Evolutionary conservation across 1,284 basidiomycete species (phyloP).

Genomic region (Naganishia sp.): DNA sequence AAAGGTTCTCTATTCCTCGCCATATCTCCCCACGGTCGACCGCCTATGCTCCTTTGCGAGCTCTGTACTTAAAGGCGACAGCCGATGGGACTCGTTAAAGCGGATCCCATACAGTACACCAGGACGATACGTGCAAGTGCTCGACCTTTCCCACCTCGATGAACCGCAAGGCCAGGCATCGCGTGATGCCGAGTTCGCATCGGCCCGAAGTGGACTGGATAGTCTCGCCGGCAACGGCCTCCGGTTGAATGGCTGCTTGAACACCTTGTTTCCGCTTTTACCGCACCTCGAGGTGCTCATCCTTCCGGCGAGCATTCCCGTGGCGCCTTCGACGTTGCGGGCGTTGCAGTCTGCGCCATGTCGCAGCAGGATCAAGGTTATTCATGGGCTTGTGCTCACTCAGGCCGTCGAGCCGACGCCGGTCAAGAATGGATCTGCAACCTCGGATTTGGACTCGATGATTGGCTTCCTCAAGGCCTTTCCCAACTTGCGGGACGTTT

Average conservation of each 20-base stretch:
- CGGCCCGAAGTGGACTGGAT: background rate
- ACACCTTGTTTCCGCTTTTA: conserved; percentile 24
- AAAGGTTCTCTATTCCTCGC: conserved; percentile 12
- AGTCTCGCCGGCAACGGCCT: conserved; percentile 14
- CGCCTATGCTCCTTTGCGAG: conserved; percentile 17
- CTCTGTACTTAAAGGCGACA: conserved; percentile 25
- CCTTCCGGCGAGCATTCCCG: conserved; percentile 21
- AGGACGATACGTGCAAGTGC: conserved; percentile 27
- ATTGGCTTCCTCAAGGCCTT: conserved; percentile 10
- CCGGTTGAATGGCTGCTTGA: conserved; percentile 27
- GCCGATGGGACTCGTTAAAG: conserved; percentile 30
- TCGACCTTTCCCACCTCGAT: conserved; percentile 27
- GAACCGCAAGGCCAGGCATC: background rate
- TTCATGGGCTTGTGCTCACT: conserved; percentile 12
- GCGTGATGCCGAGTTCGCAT: background rate
- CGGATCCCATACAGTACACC: conserved; percentile 31
- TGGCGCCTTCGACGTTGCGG: conserved; percentile 23
- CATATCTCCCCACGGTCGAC: conserved; percentile 7
- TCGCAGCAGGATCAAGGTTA: conserved; percentile 7
- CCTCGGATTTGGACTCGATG: conserved; percentile 18
- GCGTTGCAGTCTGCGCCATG: conserved; percentile 10
- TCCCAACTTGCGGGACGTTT: conserved; percentile 9
- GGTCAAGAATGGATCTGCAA: background rate
- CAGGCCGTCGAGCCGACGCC: conserved; percentile 15
- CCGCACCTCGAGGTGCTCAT: conserved; percentile 27